These are phyloP conservation scores for Rheum nobile DNA, from an alignment of 148 eudicot genomes.

Conservation along the genomic window DNA sequence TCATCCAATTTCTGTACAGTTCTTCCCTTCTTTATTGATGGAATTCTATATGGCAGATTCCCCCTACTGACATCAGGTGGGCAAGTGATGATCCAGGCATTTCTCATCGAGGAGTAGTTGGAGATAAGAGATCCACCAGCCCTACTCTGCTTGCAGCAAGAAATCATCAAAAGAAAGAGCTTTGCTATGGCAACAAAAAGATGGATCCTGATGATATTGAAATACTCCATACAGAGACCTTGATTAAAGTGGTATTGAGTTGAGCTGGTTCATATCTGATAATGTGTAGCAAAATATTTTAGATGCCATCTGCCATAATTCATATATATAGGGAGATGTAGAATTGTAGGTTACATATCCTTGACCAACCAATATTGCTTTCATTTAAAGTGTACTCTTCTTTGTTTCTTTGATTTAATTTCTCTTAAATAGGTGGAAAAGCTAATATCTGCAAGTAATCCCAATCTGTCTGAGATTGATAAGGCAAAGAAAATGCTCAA, in stretches of 20 bases:
- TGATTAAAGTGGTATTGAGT: slow-evolving; percentile 59
- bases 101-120: slow-evolving; percentile 31
- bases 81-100: slow-evolving; percentile 61
- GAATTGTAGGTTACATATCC: not conserved
- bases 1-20: not conserved
- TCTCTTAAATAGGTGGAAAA: slow-evolving; percentile 52
- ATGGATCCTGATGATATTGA: slow-evolving; percentile 57
- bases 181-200: slow-evolving; percentile 34
- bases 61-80: slow-evolving; percentile 69
- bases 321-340: not conserved
- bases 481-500: slow-evolving; percentile 77
- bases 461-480: slow-evolving; percentile 60
- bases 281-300: not conserved
- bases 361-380: not conserved
- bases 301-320: not conserved
- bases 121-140: slow-evolving; percentile 17
- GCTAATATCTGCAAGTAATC: slow-evolving; percentile 54
- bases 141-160: slow-evolving; percentile 27
- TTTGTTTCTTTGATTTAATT: not conserved
- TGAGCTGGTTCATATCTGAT: not conserved
- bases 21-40: not conserved
- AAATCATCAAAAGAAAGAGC: slow-evolving; percentile 33
- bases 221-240: slow-evolving; percentile 68
- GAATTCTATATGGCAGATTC: slow-evolving; percentile 33
- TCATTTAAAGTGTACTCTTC: not conserved